Percentiles rank a stretch among this genome's conserved stretches.
Conservation (phyloP, 495 filamentous ascomycete species). For the Penicillium silybi region DNA sequence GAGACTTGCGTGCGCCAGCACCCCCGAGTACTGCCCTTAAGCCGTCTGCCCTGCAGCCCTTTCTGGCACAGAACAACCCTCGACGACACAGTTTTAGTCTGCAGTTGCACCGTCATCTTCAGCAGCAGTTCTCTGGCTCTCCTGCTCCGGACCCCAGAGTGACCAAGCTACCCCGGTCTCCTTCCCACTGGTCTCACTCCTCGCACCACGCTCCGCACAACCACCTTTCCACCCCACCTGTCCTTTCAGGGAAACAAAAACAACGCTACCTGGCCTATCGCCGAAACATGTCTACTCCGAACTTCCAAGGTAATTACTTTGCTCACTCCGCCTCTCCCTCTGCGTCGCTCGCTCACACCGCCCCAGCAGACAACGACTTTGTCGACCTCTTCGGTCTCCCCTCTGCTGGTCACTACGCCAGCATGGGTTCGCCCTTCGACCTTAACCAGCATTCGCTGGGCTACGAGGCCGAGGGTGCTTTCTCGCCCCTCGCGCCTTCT, state of each 20-base stretch:
- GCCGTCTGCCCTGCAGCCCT: conserved; percentile 30
- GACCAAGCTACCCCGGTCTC: conserved; percentile 39
- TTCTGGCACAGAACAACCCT: conserved; percentile 32
- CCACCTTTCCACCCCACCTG: conserved; percentile 54
- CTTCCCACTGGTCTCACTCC: conserved; percentile 43
- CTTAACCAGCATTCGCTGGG: conserved; percentile 13
- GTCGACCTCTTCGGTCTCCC: conserved; percentile 36
- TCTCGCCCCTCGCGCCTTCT: conserved; percentile 21
- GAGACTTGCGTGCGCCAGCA: conserved; percentile 36
- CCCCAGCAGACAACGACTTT: conserved; percentile 11
- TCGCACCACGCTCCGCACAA: conserved; percentile 35
- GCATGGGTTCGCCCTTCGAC: conserved; percentile 27
- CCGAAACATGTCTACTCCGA: conserved; percentile 42
- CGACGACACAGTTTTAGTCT: conserved; percentile 34
- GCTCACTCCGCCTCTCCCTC: not conserved
- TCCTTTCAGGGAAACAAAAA: conserved; percentile 34
- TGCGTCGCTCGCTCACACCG: conserved; percentile 1
- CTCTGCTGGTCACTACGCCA: conserved; percentile 23
- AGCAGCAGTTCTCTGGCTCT: conserved; percentile 35
- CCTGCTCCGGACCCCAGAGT: conserved; percentile 35
- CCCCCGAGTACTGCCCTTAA: conserved; percentile 40
- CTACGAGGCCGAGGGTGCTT: conserved; percentile 7
- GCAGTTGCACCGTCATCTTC: conserved; percentile 36
- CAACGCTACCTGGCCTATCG: conserved; percentile 14
- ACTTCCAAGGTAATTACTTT: conserved; percentile 28